Conservation (phyloP, 305 asterid species). For the Withania somnifera region DNA sequence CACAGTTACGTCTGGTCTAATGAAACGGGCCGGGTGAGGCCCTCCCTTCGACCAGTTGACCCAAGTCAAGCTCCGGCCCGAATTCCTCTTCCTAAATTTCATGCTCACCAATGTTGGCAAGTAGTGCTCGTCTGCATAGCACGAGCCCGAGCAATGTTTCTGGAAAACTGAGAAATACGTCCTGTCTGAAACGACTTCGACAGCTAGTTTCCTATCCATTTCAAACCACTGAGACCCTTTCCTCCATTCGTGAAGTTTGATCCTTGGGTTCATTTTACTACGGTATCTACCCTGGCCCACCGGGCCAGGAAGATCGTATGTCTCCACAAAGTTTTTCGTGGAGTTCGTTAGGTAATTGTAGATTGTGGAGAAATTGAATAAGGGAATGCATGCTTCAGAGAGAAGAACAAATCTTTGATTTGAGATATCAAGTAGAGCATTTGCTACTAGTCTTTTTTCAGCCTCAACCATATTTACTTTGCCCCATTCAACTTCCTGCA, state of each 20-base stretch:
- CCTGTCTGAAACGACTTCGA: conserved; percentile 48
- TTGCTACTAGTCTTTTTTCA: conserved; percentile 68
- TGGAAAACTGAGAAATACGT: conserved; percentile 37
- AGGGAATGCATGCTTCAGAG: conserved; percentile 82
- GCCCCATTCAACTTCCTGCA: conserved; percentile 75
- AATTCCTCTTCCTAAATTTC: conserved; percentile 29
- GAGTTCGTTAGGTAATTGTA: conserved; percentile 60
- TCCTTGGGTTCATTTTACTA: conserved; percentile 36
- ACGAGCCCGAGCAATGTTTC: conserved; percentile 30
- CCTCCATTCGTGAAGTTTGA: conserved; percentile 48
- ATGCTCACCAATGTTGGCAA: conserved; percentile 54
- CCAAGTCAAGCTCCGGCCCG: conserved; percentile 57
- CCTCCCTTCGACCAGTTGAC: conserved; percentile 86
- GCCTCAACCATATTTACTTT: conserved; percentile 76
- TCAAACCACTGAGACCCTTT: conserved; percentile 93
- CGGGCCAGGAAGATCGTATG: conserved; percentile 33
- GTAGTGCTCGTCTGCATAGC: conserved; percentile 80
- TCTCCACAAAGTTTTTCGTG: conserved; percentile 43
- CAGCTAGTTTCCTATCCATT: conserved; percentile 44
- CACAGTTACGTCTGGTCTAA: conserved; percentile 27
- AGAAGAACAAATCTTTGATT: conserved; percentile 74
- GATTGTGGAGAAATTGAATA: conserved; percentile 66
- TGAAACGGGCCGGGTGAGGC: conserved; percentile 56
- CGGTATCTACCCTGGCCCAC: conserved; percentile 71
- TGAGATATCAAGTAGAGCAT: conserved; percentile 75